phyloP scores from a whole-genome alignment of 805 yeast genomes.

The Saccharomycopsis synnaedendra region DNA sequence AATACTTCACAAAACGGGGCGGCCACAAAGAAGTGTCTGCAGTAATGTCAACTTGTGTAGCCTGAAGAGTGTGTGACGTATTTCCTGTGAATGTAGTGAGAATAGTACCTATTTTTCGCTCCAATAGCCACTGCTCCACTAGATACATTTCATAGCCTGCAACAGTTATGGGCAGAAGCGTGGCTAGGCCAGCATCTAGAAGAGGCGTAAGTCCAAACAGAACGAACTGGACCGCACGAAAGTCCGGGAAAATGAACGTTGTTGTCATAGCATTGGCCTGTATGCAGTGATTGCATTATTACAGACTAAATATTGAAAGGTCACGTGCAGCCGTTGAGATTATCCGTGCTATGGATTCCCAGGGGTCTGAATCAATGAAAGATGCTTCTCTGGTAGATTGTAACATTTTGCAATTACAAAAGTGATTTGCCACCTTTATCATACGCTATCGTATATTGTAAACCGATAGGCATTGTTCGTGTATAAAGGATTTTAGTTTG shows the following conservation, averaged over 20 bases:
- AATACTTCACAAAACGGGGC: conserved; percentile 40
- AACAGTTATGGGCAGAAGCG: conserved; percentile 5
- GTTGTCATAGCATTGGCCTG: too few species aligned
- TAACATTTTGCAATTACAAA: too few species aligned
- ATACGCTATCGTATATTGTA: too few species aligned
- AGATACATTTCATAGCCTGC: conserved; percentile 83
- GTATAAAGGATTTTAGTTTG: too few species aligned
- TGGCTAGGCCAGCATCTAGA: conserved; percentile 3
- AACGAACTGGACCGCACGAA: conserved; percentile 11
- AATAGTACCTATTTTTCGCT: conserved; percentile 52
- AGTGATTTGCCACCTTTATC: too few species aligned
- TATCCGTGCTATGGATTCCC: too few species aligned
- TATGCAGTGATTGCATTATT: too few species aligned
- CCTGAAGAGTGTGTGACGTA: conserved; percentile 47
- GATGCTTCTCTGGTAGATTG: too few species aligned
- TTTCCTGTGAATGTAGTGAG: conserved; percentile 86
- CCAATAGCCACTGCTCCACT: conserved; percentile 90
- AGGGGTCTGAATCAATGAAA: too few species aligned
- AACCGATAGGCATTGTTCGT: too few species aligned
- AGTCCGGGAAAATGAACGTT: conserved; percentile 13
- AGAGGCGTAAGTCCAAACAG: conserved; percentile 8
- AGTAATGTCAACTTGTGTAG: conserved; percentile 45
- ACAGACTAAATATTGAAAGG: too few species aligned
- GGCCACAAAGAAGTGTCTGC: conserved; percentile 34
- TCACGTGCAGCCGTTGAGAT: too few species aligned